Evolutionary conservation across 148 eudicot genomes (phyloP), one percentile per base, ranked within the genome.

Genomic region (Oxyria digyna): DNA sequence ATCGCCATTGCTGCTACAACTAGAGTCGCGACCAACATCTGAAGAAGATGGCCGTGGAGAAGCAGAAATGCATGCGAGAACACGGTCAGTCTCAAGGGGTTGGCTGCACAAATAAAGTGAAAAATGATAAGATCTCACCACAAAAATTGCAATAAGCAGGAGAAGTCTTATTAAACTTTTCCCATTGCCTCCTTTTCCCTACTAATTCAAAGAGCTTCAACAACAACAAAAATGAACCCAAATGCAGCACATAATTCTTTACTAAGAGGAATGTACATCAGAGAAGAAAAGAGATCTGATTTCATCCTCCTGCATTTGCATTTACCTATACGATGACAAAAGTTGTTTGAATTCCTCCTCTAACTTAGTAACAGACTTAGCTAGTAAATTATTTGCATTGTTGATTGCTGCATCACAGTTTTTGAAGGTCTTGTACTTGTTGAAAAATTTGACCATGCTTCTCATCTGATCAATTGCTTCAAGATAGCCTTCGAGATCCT

Each of bases 281-380:
- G 11, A 52, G 6, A 46, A 46, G 23, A 52, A 23, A 5, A 11
- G 15, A 52, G 12, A 23, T 52, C 62, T 52, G 3, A 23, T 23
- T 52, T 20, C 29, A 50, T 20, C 23, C 52, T 20, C 52, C 52
- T 23, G 27, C 37, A 57, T 49, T 18, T 49, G 10, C 24, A 54
- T 57, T 29, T 74, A 95, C 99, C 99, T 91, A 78, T 95, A 91
- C 42, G 86, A 78, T 66, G 81, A 74, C 43, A 95, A 79, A 50
- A 88, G 86, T 73, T 88, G 94, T 71, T 79, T 95, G 78, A 87
- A 95, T 76, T 95, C 97, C 63, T 95, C 97, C 84, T 91, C 99
- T 76, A 95, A 88, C 87, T 95, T 95, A 66, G 85, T 86, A 72
- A 91, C 89, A 43, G 99, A 97, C 79, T 91, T 95, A 32, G 82